These are phyloP conservation scores for Podaxis mareebaensis DNA, from an alignment of 768 basidiomycete species.

Conservation along the genomic window DNA sequence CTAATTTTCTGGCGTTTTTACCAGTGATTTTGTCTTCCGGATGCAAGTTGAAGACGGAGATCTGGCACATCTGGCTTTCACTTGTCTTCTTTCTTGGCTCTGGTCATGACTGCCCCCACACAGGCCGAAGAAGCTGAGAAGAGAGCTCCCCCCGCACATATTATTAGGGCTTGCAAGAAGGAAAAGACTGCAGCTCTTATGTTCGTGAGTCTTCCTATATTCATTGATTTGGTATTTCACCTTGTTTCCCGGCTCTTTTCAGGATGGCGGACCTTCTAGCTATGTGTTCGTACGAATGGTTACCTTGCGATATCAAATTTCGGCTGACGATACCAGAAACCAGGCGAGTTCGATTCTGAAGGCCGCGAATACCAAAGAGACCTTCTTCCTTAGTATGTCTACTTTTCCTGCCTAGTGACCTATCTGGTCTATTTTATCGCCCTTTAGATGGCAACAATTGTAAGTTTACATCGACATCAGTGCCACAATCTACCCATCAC, in stretches of 20 bases:
- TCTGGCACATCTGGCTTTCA: background rate
- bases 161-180: slow-evolving; percentile 35
- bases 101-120: background rate
- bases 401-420: background rate
- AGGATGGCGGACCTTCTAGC: slow-evolving; percentile 38
- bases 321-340: slow-evolving; percentile 6
- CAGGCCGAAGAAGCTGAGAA: slow-evolving; percentile 2
- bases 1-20: too few species aligned
- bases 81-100: background rate
- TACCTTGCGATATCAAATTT: background rate
- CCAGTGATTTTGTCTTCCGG: background rate
- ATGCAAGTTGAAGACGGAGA: too few species aligned
- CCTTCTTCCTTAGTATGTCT: slow-evolving; percentile 35
- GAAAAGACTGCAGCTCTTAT: slow-evolving; percentile 41
- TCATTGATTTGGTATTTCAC: background rate
- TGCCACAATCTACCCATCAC: background rate
- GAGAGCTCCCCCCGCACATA: slow-evolving; percentile 23
- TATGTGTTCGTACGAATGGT: slow-evolving; percentile 26
- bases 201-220: slow-evolving; percentile 31
- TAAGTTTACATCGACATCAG: background rate
- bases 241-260: background rate
- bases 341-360: slow-evolving; percentile 22
- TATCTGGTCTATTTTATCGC: background rate
- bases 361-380: slow-evolving; percentile 28
- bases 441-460: slow-evolving; percentile 16